Base-by-base conservation (phyloP, 2,329 filamentous ascomycete genomes). In the Botrytis squamosa region DNA sequence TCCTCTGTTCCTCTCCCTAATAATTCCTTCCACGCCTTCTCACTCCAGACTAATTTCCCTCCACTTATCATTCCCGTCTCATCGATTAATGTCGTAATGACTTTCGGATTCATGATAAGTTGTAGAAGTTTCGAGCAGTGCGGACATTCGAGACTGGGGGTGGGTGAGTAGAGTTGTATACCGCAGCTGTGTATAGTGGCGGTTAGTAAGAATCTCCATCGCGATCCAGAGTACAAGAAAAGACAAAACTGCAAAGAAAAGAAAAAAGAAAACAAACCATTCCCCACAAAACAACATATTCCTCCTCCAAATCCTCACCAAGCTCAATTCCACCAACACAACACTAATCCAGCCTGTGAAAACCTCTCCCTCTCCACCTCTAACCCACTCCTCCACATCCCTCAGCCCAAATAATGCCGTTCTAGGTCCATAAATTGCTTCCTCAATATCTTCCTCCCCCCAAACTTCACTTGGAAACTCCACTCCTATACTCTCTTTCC, bases 11-110 rank as follows among this genome's bases (percentile, higher is more conserved):
- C 81, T 46, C 85, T 79, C 5, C 86, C 86, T 10, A 88, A 81
- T 3, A 88, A 78, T 38, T 87, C 81, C 49, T 77, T 78, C 88
- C 88, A 91, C 0, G 88, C 88, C 3, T 81, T 73, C 25, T 85
- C 81, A 8, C 84, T 85, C 82, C 89, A 86, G 29, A 89, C 80
- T 3, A 90, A 81, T 79, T 88, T 89, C 0, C 85, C 86, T 2
- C 83, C 79, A 1, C 80, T 78, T 14, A 90, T 83, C 49, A 83
- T 83, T 8, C 86, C 88, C 0, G 88, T 90, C 79, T 91, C 89
- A 74, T 91, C 85, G 12, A 83, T 69, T 3, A 86, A 76, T 0
- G 78, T 79, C 14, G 84, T 83, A 40, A 86, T 78, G 46, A 84
- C 79, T 16, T 80, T 81, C 6, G 85, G 82, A 75, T 86, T 86